phyloP scores from a whole-genome alignment of 1,139 yeast genomes.

The Groenewaldozyma auringiensis region DNA sequence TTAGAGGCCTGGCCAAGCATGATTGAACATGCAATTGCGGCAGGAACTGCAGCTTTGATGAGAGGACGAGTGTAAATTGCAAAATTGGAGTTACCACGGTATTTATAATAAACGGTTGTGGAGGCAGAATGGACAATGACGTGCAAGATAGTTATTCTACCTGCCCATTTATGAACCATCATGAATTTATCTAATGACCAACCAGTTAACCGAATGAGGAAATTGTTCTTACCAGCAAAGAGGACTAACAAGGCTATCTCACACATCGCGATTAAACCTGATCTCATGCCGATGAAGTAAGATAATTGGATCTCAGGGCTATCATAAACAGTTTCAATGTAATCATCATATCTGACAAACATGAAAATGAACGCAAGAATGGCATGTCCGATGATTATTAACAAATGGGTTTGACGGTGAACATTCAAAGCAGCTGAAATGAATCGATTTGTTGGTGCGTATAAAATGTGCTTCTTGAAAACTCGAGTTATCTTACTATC shows the following conservation, averaged over 20 bases:
- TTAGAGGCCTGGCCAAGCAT: conserved; percentile 15
- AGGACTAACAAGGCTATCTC: conserved; percentile 46
- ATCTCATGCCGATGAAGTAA: conserved; percentile 42
- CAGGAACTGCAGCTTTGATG: conserved; percentile 15
- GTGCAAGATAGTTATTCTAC: conserved; percentile 43
- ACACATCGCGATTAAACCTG: conserved; percentile 45
- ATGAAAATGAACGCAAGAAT: background rate
- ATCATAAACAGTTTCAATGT: conserved; percentile 7
- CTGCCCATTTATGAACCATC: conserved; percentile 53
- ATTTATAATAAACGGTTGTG: conserved; percentile 10
- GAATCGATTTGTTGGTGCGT: background rate
- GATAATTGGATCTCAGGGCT: conserved; percentile 13
- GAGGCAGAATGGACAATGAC: conserved; percentile 26
- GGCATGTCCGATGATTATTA: background rate
- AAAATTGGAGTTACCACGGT: conserved; percentile 14
- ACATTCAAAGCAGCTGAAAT: background rate
- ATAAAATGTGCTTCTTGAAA: background rate
- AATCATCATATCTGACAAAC: background rate
- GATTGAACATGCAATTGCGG: conserved; percentile 11
- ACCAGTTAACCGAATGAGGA: conserved; percentile 49
- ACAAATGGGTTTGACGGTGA: background rate
- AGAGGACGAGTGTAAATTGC: conserved; percentile 25
- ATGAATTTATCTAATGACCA: conserved; percentile 55
- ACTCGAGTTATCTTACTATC: background rate
- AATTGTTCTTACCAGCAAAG: conserved; percentile 57